A percentile compares a stretch with the other conserved stretches of the same genome.
These are phyloP conservation scores for Cryomyces antarcticus DNA, from an alignment of 495 filamentous ascomycete species.

Conservation along the genomic window DNA sequence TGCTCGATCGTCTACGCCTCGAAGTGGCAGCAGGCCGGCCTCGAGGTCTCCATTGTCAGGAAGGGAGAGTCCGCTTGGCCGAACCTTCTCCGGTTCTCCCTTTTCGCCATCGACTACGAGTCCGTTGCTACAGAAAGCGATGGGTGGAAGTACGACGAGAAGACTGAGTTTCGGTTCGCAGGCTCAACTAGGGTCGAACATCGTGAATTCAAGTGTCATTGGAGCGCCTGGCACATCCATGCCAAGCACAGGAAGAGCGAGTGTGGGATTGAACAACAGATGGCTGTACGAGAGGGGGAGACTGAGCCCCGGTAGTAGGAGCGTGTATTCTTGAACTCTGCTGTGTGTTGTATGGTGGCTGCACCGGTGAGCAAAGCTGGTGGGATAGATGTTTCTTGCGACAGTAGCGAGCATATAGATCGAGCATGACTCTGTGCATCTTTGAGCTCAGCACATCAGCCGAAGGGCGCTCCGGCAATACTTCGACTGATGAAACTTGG, in stretches of 20 bases:
- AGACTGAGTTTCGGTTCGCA: conserved; percentile 40
- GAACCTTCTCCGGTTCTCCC: conserved; percentile 22
- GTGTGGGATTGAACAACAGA: conserved; percentile 60
- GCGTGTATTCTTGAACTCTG: not conserved
- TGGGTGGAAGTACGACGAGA: conserved; percentile 30
- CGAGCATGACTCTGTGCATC: no score
- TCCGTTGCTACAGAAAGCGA: conserved; percentile 49
- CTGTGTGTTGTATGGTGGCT: no score
- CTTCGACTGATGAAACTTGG: no score
- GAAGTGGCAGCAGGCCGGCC: conserved; percentile 21
- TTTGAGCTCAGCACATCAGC: no score
- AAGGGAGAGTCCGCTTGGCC: conserved; percentile 21
- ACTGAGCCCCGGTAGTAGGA: conserved; percentile 21
- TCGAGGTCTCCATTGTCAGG: conserved; percentile 32
- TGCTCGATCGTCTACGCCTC: conserved; percentile 46
- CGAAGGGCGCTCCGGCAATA: no score
- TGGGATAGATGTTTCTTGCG: no score
- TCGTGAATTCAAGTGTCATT: conserved; percentile 25
- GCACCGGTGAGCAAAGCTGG: no score
- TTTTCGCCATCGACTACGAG: conserved; percentile 33
- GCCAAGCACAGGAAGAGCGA: conserved; percentile 38
- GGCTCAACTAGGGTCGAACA: conserved; percentile 32
- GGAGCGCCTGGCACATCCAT: conserved; percentile 41
- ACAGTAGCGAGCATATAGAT: no score
- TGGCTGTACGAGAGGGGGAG: conserved; percentile 77